phyloP scores from a whole-genome alignment of 306 rosid genomes.

The Cicer arietinum region DNA sequence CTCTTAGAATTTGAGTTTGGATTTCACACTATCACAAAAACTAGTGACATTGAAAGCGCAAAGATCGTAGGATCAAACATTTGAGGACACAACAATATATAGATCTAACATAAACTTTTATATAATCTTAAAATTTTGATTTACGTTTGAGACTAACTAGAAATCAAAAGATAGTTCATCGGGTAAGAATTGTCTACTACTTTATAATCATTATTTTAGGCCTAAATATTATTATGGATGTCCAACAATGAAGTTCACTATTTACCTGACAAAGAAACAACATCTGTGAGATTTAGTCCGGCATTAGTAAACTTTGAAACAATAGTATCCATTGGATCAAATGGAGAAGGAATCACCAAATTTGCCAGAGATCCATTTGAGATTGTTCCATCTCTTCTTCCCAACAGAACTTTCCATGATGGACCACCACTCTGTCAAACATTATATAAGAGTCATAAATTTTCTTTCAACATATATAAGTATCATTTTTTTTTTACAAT shows the following conservation, averaged over 20 bases:
- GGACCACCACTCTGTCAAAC: slow-evolving; percentile 83
- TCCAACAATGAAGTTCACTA: background rate
- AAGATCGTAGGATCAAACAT: background rate
- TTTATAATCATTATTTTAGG: background rate
- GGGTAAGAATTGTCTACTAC: background rate
- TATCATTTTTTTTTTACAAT: too few species aligned
- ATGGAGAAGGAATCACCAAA: slow-evolving; percentile 62
- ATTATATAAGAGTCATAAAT: background rate
- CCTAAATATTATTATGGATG: background rate
- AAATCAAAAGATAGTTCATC: background rate
- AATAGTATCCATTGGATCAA: slow-evolving; percentile 51
- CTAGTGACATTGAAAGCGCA: background rate
- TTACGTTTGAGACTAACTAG: background rate
- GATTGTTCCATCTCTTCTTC: slow-evolving; percentile 78
- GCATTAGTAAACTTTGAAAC: slow-evolving; percentile 54
- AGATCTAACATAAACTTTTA: background rate
- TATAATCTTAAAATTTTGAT: too few species aligned
- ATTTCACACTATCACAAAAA: background rate
- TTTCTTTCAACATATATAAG: background rate
- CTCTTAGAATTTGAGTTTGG: background rate
- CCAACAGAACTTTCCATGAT: slow-evolving; percentile 67
- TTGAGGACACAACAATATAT: background rate
- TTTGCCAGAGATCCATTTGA: slow-evolving; percentile 67
- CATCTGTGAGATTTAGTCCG: slow-evolving; percentile 69
- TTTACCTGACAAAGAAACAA: slow-evolving; percentile 77